phyloP scores from a whole-genome alignment of 306 rosid genomes.

The Malus domestica region DNA sequence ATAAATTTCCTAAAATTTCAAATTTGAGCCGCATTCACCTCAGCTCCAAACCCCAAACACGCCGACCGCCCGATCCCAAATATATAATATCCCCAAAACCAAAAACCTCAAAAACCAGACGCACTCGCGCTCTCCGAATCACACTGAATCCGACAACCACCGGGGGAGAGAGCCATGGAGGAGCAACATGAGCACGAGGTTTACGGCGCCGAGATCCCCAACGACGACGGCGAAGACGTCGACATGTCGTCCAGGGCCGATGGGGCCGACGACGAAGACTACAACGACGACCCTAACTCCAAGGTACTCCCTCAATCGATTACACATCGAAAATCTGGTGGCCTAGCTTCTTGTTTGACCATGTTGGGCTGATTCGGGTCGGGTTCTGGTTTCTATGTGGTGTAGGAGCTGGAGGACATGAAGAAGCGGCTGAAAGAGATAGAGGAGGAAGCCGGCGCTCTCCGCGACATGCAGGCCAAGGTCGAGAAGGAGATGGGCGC shows the following conservation, averaged over 20 bases:
- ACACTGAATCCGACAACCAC: background rate
- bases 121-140: background rate
- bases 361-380: background rate
- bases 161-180: constrained; percentile 29
- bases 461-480: constrained; percentile 98
- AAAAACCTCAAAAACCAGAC: constrained; percentile 7
- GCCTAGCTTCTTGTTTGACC: background rate
- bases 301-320: constrained; percentile 24
- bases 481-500: constrained; percentile 99
- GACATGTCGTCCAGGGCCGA: constrained; percentile 43
- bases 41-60: background rate
- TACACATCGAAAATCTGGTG: background rate
- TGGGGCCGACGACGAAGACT: constrained; percentile 45
- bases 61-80: constrained; percentile 18
- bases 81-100: background rate
- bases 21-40: constrained; percentile 1
- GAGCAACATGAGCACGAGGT: constrained; percentile 59
- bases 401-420: constrained; percentile 96
- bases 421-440: constrained; percentile 96
- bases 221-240: constrained; percentile 49
- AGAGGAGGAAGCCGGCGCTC: constrained; percentile 94
- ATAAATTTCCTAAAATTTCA: background rate
- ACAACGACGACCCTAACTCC: constrained; percentile 34
- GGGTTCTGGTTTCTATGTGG: background rate
- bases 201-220: constrained; percentile 66